Percentiles rank a stretch among this genome's conserved stretches.
Conservation (phyloP, 2,329 filamentous ascomycete genomes). For the Monilinia polystroma region DNA sequence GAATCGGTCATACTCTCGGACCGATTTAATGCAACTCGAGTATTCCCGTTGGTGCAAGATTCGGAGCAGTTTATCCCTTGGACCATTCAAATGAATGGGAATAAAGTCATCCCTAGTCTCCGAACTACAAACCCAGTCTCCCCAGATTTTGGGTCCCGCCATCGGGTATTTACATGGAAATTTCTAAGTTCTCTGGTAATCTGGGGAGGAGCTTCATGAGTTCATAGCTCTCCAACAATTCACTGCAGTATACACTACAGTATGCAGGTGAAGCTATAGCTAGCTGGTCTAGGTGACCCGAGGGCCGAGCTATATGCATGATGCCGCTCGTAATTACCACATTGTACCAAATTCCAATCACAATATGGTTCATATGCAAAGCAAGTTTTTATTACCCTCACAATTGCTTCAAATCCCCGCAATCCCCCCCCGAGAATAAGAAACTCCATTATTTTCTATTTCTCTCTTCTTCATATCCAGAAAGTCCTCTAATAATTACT, state of each 20-base stretch:
- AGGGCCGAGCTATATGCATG: constrained; percentile 11
- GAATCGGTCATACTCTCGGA: constrained; percentile 18
- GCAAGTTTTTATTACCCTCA: neutral
- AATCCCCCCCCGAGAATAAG: neutral
- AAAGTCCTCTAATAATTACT: constrained; percentile 8
- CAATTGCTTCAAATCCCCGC: neutral
- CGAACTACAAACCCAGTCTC: neutral
- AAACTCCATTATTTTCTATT: neutral
- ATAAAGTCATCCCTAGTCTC: neutral
- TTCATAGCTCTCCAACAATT: neutral
- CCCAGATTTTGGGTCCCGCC: constrained; percentile 7
- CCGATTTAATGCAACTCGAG: constrained; percentile 19
- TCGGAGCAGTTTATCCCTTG: constrained; percentile 3
- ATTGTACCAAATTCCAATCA: neutral
- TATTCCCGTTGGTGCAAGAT: neutral
- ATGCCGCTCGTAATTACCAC: constrained; percentile 18
- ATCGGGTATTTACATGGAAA: neutral
- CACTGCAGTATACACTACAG: neutral
- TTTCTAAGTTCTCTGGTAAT: constrained; percentile 9
- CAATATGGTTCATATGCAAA: neutral
- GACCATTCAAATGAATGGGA: neutral
- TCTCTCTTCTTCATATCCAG: neutral
- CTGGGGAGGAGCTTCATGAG: constrained; percentile 8
- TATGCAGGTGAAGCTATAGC: constrained; percentile 5
- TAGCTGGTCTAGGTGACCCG: constrained; percentile 15